phyloP scores from a whole-genome alignment of 202 grass and related monocot genomes.

The Carex sylvatica region DNA sequence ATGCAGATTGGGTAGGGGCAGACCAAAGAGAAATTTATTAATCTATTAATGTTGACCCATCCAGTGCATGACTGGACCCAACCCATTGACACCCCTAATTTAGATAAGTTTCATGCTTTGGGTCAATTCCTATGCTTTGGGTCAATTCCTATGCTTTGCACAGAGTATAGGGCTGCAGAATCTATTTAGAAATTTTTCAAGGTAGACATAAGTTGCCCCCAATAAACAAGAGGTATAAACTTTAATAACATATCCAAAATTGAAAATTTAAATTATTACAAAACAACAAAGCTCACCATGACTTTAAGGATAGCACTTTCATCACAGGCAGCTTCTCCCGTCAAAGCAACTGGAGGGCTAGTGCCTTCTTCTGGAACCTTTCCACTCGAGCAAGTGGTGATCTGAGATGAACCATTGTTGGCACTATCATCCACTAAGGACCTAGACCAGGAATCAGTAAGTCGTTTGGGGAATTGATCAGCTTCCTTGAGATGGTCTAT shows the following conservation, averaged over 20 bases:
- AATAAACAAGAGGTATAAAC: background rate
- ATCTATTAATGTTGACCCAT: background rate
- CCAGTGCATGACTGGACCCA: background rate
- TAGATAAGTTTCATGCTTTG: background rate
- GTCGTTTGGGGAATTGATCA: constrained; percentile 34
- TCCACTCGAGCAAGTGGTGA: constrained; percentile 81
- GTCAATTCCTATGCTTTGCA: background rate
- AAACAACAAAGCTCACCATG: constrained; percentile 62
- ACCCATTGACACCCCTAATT: background rate
- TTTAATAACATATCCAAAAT: background rate
- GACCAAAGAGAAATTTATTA: constrained; percentile 12
- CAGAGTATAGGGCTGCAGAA: background rate
- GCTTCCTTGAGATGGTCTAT: constrained; percentile 87
- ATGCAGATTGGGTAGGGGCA: background rate
- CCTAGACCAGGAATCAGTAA: constrained; percentile 33
- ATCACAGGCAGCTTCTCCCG: constrained; percentile 59
- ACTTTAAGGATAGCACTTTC: constrained; percentile 93
- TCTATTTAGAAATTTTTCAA: background rate
- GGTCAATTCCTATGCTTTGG: background rate
- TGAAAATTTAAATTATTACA: constrained; percentile 2
- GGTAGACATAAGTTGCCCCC: background rate
- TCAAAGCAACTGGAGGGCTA: constrained; percentile 60
- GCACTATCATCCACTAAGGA: constrained; percentile 47
- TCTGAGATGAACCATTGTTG: constrained; percentile 84
- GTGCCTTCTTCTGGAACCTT: constrained; percentile 67